These are phyloP conservation scores for Ottelia alismoides DNA, from an alignment of 106 monocot genomes.

Conservation along the genomic window DNA sequence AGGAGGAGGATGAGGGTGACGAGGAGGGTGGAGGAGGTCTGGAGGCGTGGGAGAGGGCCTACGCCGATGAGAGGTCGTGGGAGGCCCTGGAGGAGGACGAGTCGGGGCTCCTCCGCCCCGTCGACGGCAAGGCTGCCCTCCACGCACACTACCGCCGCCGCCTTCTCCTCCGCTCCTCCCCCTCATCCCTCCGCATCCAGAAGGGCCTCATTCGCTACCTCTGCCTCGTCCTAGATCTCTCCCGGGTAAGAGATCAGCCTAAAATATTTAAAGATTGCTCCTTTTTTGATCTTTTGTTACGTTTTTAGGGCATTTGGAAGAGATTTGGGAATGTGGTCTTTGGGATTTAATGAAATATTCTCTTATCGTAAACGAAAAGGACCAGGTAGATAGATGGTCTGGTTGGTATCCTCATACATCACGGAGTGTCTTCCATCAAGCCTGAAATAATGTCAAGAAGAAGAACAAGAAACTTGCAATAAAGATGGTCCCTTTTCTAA, in stretches of 20 bases:
- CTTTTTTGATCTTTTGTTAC: too few species aligned
- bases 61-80: constrained; percentile 97
- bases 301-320: too few species aligned
- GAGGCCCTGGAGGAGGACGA: constrained; percentile 93
- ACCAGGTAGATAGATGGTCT: too few species aligned
- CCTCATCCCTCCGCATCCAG: constrained; percentile 60
- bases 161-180: constrained; percentile 48
- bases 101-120: constrained; percentile 66
- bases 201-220: constrained; percentile 93
- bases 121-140: constrained; percentile 53
- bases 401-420: too few species aligned
- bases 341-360: too few species aligned
- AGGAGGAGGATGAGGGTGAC: constrained; percentile 61
- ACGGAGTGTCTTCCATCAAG: too few species aligned
- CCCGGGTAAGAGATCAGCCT: constrained; percentile 36
- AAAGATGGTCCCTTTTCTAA: too few species aligned
- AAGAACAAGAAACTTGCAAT: too few species aligned
- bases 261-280: too few species aligned
- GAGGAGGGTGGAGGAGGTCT: constrained; percentile 15
- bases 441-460: too few species aligned
- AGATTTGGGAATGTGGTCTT: too few species aligned
- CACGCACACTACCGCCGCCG: constrained; percentile 92
- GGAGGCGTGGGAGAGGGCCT: constrained; percentile 90
- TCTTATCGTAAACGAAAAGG: too few species aligned
- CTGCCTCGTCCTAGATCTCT: constrained; percentile 77